Conservation (phyloP, 1,284 basidiomycete genomes). For the Testicularia cyperi region DNA sequence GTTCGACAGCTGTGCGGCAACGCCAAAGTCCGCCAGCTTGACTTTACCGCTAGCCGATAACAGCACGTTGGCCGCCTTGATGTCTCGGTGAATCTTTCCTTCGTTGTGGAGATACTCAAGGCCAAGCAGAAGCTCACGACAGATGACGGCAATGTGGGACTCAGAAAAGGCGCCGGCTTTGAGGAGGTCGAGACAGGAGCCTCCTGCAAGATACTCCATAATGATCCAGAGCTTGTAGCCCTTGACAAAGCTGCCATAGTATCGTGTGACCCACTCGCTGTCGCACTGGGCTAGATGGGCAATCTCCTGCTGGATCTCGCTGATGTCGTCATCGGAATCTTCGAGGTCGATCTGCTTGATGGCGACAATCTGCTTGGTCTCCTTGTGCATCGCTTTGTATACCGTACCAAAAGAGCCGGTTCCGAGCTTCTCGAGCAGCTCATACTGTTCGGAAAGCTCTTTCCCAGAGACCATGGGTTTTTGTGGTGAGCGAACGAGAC, state of each 20-base stretch:
- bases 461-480: constrained; percentile 35
- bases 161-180: constrained; percentile 89
- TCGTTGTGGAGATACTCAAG: constrained; percentile 92
- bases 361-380: constrained; percentile 88
- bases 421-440: constrained; percentile 88
- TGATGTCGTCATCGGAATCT: constrained; percentile 59
- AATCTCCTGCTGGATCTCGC: constrained; percentile 88
- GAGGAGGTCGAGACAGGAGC: constrained; percentile 93
- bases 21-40: constrained; percentile 95
- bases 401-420: constrained; percentile 97
- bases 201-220: constrained; percentile 98
- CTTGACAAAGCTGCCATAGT: constrained; percentile 95
- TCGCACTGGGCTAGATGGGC: constrained; percentile 91
- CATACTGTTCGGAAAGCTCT: constrained; percentile 68
- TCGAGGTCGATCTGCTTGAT: constrained; percentile 86
- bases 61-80: constrained; percentile 96
- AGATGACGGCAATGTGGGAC: constrained; percentile 88
- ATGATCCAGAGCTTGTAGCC: constrained; percentile 98
- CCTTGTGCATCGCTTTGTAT: constrained; percentile 88
- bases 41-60: constrained; percentile 86
- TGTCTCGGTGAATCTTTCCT: constrained; percentile 95
- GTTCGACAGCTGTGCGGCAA: constrained; percentile 82
- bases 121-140: constrained; percentile 87
- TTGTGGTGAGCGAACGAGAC: constrained; percentile 18
- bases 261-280: constrained; percentile 91